Percentiles rank a stretch among this genome's conserved stretches.
phyloP scores from a whole-genome alignment of 2,329 filamentous ascomycete species.

The Sporothrix pallida region DNA sequence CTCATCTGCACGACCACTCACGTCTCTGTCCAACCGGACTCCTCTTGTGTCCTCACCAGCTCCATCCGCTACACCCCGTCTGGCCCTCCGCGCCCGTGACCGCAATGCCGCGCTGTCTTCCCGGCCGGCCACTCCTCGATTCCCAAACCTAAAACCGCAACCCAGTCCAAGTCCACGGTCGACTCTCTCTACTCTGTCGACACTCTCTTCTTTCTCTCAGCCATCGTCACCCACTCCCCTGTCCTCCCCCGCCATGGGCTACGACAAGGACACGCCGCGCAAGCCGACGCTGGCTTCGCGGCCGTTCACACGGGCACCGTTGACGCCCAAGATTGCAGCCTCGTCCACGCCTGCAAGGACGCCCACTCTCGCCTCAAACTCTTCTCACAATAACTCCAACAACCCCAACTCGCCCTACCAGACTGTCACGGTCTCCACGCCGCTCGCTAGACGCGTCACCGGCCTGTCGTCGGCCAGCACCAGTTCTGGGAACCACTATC shows the following conservation, averaged over 20 bases:
- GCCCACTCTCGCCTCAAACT: not conserved
- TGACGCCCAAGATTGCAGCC: slow-evolving; percentile 63
- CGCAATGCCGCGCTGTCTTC: slow-evolving; percentile 47
- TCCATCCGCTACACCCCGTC: not conserved
- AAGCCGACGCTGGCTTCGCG: slow-evolving; percentile 70
- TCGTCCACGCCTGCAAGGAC: slow-evolving; percentile 27
- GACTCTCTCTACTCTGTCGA: slow-evolving; percentile 26
- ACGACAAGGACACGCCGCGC: slow-evolving; percentile 51
- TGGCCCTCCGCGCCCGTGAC: slow-evolving; percentile 40
- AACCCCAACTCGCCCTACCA: slow-evolving; percentile 36
- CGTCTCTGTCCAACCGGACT: not conserved
- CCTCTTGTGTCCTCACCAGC: not conserved
- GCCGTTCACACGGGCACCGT: slow-evolving; percentile 55
- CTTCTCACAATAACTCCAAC: not conserved
- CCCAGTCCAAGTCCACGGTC: not conserved
- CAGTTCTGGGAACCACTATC: not conserved
- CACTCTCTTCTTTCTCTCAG: not conserved
- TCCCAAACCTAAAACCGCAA: slow-evolving; percentile 24
- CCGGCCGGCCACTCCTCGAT: slow-evolving; percentile 23
- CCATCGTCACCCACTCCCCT: slow-evolving; percentile 36
- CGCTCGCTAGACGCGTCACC: slow-evolving; percentile 48
- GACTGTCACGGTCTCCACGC: slow-evolving; percentile 49
- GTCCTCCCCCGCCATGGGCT: slow-evolving; percentile 45
- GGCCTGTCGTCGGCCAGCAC: slow-evolving; percentile 38
- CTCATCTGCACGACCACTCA: not conserved